Evolutionary conservation across 2,329 filamentous ascomycete species (phyloP), one percentile per base, ranked within the genome.

Genomic region (Hymenoscyphus albidus): DNA sequence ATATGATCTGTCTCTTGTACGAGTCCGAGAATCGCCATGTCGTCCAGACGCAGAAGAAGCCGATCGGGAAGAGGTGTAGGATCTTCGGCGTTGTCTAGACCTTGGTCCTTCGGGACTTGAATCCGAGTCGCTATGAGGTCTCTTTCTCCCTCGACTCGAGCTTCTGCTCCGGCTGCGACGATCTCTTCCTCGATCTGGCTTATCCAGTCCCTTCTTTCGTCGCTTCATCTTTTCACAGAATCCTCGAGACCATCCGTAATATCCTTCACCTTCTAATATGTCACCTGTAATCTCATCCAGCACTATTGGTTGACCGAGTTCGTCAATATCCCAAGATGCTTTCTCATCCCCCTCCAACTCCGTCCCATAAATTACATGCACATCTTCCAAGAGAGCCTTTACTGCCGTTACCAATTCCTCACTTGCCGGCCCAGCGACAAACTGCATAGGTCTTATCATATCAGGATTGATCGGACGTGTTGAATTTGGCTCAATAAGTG

Each of bases 201-300:
- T 57, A 40, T 70, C 66, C 1, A 67, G 51, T n/a, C 70, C 73
- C 54, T 69, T 74, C 64, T 71, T 73, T 44, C 83, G 80, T 60
- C 81, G 78, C 77, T 89, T 92, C 89, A 95, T 95, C 73, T 89
- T 90, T 69, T 91, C 82, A 74, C 91, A 96, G 70, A 96, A 95
- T 0, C 81, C 80, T 48, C 85, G 83, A 5, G 92, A 94, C 93
- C 93, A 96, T 66, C 92, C 93, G 74, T 96, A 96, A 75, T 96
- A 96, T 0, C 90, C 91, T 68, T 91, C 88, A 1, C 88, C 88
- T 6, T 82, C 81, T 6, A 88, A 74, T 1, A 88, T 71, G n/a
- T 75, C 78, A 0, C 88, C 88, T 0, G 85, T 89, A n/a, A 85
- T 78, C 69, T 88, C 85, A 70, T 92, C 87, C 2, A 85, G 75